Evolutionary conservation across 225 moss, liverwort and hornwort species (phyloP).

Genomic region (Sphagnum tenellum): DNA sequence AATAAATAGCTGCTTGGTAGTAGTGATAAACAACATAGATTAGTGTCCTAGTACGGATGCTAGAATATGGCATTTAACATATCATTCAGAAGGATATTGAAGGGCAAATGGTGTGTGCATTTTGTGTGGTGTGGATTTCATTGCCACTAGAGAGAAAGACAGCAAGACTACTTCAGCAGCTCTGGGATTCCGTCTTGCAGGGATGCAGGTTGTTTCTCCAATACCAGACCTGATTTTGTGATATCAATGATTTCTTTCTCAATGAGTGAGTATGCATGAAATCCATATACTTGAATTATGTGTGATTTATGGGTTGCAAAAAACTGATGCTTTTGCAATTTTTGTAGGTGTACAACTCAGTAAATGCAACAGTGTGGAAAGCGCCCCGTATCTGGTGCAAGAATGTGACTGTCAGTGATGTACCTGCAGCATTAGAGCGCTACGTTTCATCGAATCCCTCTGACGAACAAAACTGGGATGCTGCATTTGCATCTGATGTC

Average conservation of each 20-base stretch:
- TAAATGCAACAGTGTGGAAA: constrained; percentile 43
- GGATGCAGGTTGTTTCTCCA: constrained; percentile 63
- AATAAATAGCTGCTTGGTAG: background rate
- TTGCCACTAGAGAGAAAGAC: constrained; percentile 51
- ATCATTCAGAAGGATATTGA: too few species aligned
- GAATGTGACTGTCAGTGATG: constrained; percentile 37
- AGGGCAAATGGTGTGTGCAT: too few species aligned
- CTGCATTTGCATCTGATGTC: constrained; percentile 32
- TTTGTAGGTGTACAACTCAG: constrained; percentile 59
- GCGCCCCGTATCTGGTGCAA: constrained; percentile 61
- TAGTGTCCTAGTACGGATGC: too few species aligned
- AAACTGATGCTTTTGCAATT: background rate
- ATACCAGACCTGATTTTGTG: background rate
- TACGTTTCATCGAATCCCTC: constrained; percentile 75
- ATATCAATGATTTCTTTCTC: background rate
- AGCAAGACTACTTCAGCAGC: constrained; percentile 62
- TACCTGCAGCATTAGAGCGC: constrained; percentile 50
- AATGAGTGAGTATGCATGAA: background rate
- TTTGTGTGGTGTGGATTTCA: too few species aligned
- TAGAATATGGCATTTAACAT: too few species aligned
- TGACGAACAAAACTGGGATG: constrained; percentile 47
- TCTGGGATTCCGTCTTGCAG: constrained; percentile 79
- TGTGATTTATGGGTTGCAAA: background rate
- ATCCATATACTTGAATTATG: background rate
- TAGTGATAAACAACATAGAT: constrained; percentile 1